Evolutionary conservation across 2,329 filamentous ascomycete species (phyloP).

Genomic region (Xylariales sp.): DNA sequence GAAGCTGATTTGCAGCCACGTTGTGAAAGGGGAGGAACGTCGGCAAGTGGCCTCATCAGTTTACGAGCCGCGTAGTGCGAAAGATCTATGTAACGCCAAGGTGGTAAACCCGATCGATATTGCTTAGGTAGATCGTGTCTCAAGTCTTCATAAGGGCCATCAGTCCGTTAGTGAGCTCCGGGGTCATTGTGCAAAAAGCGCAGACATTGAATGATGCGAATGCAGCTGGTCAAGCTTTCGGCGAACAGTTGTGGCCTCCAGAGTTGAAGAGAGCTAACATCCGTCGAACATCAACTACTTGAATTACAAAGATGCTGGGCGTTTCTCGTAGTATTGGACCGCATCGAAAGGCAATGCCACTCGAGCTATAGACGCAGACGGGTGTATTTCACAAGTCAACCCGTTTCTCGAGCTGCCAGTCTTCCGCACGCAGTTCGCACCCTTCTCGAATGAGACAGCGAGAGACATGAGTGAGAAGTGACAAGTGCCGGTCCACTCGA

Average conservation of each 20-base stretch:
- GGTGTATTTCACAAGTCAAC: slow-evolving; percentile 16
- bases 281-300: slow-evolving; percentile 32
- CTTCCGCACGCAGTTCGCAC: slow-evolving; percentile 39
- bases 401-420: slow-evolving; percentile 24
- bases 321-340: slow-evolving; percentile 32
- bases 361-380: slow-evolving; percentile 24
- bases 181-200: slow-evolving; percentile 30
- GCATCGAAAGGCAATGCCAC: slow-evolving; percentile 16
- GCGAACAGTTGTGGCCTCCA: slow-evolving; percentile 35
- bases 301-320: slow-evolving; percentile 24
- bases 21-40: slow-evolving; percentile 18
- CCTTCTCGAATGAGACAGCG: slow-evolving; percentile 29
- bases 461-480: slow-evolving; percentile 30
- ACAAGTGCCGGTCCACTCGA: slow-evolving; percentile 32
- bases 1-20: slow-evolving; percentile 16
- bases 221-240: slow-evolving; percentile 29
- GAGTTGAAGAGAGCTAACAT: slow-evolving; percentile 19
- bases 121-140: background rate
- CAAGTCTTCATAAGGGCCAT: slow-evolving; percentile 24
- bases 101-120: background rate
- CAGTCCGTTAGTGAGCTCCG: slow-evolving; percentile 27
- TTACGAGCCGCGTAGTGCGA: background rate
- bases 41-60: background rate
- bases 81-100: background rate
- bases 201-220: slow-evolving; percentile 24